Evolutionary conservation across 2,329 filamentous ascomycete species (phyloP), one percentile per base, ranked within the genome.

Genomic region (Fonsecaea multimorphosa): DNA sequence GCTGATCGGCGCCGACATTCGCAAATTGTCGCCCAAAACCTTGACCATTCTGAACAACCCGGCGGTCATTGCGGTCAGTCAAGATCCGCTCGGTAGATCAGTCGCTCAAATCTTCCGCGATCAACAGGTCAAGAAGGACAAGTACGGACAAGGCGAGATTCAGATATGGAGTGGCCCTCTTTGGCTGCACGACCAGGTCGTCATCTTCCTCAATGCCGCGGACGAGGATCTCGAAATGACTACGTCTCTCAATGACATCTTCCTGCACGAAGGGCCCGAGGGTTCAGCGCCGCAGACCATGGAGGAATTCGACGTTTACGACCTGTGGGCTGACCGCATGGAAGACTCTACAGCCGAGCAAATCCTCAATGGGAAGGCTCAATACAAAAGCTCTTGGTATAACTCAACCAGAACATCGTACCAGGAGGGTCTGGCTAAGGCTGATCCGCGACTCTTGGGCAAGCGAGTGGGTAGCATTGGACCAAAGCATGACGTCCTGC

Each of bases 251-350:
- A 75, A 76, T 29, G 84, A 86, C 51, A 83, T 86, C 62, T 86
- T 86, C 74, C 73, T 82, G 56, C 81, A 84, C 66, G 75, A 76
- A 36, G 80, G 81, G 2, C 77, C 78, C 0, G 76, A 73, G 1
- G 80, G 80, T 24, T 79, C 79, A 0, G 80, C 81, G 0, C 64
- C 73, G 0, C 76, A 84, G 72, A 72, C 80, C 0, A 72, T 75
- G 24, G 73, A 79, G 65, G 75, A 74, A 0, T 86, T 83, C 82
- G 83, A 85, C 66, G 75, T 86, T 2, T 81, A 82, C 55, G 84
- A 86, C 71, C 76, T 86, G 0, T 86, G 84, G 84, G 83, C 79
- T 2, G 80, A 82, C 68, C 77, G 85, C 12, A 85, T 87, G 83
- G 76, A 74, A 19, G 76, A 81, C 57, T 76, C 73, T 3, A 78